Evolutionary conservation across 306 rosid genomes (phyloP), one percentile per base, ranked within the genome.

Genomic region (Cicer arietinum): DNA sequence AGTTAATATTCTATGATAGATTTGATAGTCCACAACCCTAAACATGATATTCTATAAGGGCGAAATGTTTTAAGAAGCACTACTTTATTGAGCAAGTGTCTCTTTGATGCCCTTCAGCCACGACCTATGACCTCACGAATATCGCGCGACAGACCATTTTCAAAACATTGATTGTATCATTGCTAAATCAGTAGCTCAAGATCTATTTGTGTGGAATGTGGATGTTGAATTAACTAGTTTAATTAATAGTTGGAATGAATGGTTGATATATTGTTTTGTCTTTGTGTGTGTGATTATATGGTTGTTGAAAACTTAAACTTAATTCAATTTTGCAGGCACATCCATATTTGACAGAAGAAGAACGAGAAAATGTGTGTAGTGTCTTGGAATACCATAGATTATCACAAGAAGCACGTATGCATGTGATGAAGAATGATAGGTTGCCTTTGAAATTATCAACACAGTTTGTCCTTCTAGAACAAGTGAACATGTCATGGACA

Each of bases 341-440:
- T 79, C 86, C 91, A 25, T 18, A 79, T 25, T 83, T 77, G 73
- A 82, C 88, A 30, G 89, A 85, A 85, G 90, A 88, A 76, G 92
- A 93, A 77, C 63, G 92, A 72, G 50, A 60, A 64, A 41, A 73
- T 47, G 48, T 85, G 37, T 86, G 98, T 65, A 81, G 82, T 51
- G 74, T 75, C 13, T 39, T 93, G 78, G 89, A 87, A 78, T 83
- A 87, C 86, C 90, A 85, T 75, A 87, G 90, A 75, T 79, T 93
- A 44, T 91, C 98, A n/a, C 81, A 81, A 74, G 92, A 87, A 78
- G 94, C 88, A 8, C 81, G 86, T 0, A 72, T 83, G 69, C 97
- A 93, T 57, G 90, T 88, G 72, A 84, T 82, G 86, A 85, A 73
- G 81, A 93, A 93, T 76, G 81, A 89, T 35, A 72, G 96, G 46